phyloP scores from a whole-genome alignment of 192 early-diverging fungal genomes.

The Backusella australiensis region DNA sequence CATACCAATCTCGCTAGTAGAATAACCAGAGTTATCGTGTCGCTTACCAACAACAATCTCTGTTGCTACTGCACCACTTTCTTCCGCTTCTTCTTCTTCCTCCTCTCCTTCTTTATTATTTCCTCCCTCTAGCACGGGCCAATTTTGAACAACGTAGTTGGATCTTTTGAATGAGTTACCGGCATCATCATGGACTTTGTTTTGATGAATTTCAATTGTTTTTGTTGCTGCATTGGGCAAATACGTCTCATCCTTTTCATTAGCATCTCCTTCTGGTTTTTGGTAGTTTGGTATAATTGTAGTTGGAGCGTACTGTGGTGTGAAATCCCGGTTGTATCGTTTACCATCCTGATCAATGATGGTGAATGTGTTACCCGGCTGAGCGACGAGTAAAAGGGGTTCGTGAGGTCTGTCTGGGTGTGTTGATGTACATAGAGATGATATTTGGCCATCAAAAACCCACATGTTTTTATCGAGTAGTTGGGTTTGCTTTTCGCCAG shows the following conservation, averaged over 20 bases:
- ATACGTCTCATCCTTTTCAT: neutral
- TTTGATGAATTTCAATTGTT: neutral
- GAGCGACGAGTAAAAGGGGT: conserved; percentile 51
- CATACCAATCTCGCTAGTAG: conserved; percentile 39
- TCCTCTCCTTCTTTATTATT: conserved; percentile 10
- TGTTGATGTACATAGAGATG: conserved; percentile 43
- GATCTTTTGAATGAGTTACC: conserved; percentile 19
- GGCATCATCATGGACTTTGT: neutral
- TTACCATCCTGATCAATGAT: conserved; percentile 43
- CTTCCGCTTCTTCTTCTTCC: conserved; percentile 2
- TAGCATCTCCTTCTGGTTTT: neutral
- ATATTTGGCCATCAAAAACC: conserved; percentile 56
- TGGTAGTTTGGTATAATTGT: neutral
- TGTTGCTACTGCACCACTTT: conserved; percentile 39
- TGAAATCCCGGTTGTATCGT: conserved; percentile 35
- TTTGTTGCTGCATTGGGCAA: neutral
- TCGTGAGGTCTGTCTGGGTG: conserved; percentile 38
- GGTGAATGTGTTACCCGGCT: conserved; percentile 48
- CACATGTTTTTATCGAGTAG: conserved; percentile 47
- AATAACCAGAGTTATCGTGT: conserved; percentile 20
- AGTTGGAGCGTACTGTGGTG: conserved; percentile 13
- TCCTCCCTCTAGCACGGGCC: conserved; percentile 29
- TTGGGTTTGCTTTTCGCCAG: conserved; percentile 1
- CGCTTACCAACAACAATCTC: conserved; percentile 47
- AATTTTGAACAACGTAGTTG: conserved; percentile 30